phyloP scores from a whole-genome alignment of 106 monocot species.

The Allium sativum region DNA sequence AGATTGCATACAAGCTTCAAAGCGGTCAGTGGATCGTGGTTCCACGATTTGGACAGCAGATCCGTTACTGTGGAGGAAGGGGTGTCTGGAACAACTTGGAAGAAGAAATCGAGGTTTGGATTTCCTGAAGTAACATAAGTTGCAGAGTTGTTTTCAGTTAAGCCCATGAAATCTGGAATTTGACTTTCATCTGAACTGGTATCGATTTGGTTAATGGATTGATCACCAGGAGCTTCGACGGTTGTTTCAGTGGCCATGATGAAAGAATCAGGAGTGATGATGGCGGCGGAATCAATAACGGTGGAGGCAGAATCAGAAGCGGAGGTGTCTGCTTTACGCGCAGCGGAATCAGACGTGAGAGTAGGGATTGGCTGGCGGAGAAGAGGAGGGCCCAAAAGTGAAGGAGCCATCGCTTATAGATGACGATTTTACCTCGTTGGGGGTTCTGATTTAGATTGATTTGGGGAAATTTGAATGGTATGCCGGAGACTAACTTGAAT shows the following conservation, averaged over 20 bases:
- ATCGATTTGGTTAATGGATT: not conserved
- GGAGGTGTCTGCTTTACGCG: no score
- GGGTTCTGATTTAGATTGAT: no score
- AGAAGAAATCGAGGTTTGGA: constrained; percentile 32
- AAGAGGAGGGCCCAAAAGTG: no score
- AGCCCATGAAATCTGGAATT: constrained; percentile 12
- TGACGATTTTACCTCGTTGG: no score
- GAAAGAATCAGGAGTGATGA: not conserved
- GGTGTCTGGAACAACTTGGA: constrained; percentile 31
- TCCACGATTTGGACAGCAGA: constrained; percentile 29
- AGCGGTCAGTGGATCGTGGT: constrained; percentile 16
- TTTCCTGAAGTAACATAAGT: constrained; percentile 42
- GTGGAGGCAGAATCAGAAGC: no score
- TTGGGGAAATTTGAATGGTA: no score
- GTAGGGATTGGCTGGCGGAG: no score
- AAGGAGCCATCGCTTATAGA: no score
- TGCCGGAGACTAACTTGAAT: no score
- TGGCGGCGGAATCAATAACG: not conserved
- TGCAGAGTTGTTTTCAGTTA: constrained; percentile 38
- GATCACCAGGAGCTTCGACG: not conserved
- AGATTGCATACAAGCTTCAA: constrained; percentile 40
- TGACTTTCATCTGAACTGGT: not conserved
- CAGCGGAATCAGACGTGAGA: no score
- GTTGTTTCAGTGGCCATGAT: not conserved
- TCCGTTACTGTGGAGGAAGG: not conserved